Evolutionary conservation across 2,329 filamentous ascomycete species (phyloP).

Genomic region (Fusarium anthophilum): DNA sequence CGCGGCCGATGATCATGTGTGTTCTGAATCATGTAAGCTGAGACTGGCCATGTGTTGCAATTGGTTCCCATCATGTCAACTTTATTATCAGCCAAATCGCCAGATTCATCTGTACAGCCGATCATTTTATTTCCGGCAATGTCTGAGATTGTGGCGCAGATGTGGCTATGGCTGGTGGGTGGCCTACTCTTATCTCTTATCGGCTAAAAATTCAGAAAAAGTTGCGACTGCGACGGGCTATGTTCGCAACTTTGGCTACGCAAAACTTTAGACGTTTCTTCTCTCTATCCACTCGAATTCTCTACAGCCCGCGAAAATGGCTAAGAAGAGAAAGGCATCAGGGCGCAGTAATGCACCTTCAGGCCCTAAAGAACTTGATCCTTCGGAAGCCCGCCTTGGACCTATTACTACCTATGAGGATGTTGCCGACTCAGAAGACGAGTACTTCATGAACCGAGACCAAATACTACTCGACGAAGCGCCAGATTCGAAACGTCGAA

Average conservation of each 20-base stretch:
- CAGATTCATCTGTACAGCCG: background rate
- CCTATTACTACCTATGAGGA: slow-evolving; percentile 76
- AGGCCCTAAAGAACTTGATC: slow-evolving; percentile 65
- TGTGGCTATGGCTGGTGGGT: slow-evolving; percentile 3
- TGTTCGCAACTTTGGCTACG: slow-evolving; percentile 1
- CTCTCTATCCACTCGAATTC: background rate
- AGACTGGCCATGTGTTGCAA: slow-evolving; percentile 2
- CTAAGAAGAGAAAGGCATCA: slow-evolving; percentile 76
- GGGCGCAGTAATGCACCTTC: slow-evolving; percentile 55
- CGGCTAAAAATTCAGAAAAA: slow-evolving; percentile 34
- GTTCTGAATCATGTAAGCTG: slow-evolving; percentile 4
- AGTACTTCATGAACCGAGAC: slow-evolving; percentile 89
- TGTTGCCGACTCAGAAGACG: slow-evolving; percentile 92
- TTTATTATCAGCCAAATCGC: background rate
- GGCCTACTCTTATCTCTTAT: slow-evolving; percentile 29
- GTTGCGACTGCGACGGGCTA: slow-evolving; percentile 22
- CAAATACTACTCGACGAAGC: slow-evolving; percentile 86
- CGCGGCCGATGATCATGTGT: slow-evolving; percentile 19
- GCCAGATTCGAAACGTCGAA: slow-evolving; percentile 79
- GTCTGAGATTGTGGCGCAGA: background rate
- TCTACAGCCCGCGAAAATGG: slow-evolving; percentile 56
- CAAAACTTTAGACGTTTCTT: background rate
- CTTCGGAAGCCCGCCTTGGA: slow-evolving; percentile 69
- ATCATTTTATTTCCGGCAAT: background rate
- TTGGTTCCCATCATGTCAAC: background rate